Conservation (phyloP, 345 rosid genomes). For the Trapa incisa region DNA sequence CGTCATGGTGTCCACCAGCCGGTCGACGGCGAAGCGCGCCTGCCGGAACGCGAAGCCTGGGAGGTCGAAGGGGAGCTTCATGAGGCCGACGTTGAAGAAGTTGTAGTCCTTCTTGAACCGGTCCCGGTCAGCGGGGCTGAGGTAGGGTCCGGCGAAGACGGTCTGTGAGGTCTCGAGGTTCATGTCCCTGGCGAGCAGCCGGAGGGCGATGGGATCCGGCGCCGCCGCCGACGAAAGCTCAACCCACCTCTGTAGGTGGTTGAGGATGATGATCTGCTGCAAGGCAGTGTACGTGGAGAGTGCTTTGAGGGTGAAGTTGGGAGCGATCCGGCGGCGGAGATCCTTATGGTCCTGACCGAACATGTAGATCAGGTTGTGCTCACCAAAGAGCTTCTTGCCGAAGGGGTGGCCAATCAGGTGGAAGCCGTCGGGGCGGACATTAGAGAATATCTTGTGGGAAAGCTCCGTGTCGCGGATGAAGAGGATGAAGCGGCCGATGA, state of each 20-base stretch:
- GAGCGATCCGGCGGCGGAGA: slow-evolving; percentile 68
- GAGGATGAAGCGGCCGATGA: too few relatives aligned
- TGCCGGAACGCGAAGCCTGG: slow-evolving; percentile 53
- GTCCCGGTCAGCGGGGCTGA: slow-evolving; percentile 20
- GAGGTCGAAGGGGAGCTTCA: slow-evolving; percentile 61
- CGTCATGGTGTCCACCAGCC: slow-evolving; percentile 32
- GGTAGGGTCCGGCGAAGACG: slow-evolving; percentile 65
- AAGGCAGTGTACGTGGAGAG: slow-evolving; percentile 36
- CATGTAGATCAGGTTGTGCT: too few relatives aligned
- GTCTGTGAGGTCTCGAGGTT: slow-evolving; percentile 86
- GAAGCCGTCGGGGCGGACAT: too few relatives aligned
- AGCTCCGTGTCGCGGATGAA: too few relatives aligned
- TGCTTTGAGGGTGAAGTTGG: slow-evolving; percentile 65
- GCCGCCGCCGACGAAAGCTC: not conserved
- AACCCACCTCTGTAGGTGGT: too few relatives aligned
- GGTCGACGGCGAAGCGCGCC: slow-evolving; percentile 52
- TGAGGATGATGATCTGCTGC: too few relatives aligned
- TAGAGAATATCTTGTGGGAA: too few relatives aligned
- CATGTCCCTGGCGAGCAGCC: slow-evolving; percentile 51
- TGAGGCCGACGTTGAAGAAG: slow-evolving; percentile 51
- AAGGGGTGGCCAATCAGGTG: too few relatives aligned
- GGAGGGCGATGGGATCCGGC: slow-evolving; percentile 18
- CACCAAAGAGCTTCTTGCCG: too few relatives aligned
- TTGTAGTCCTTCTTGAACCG: slow-evolving; percentile 49
- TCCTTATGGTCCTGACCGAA: slow-evolving; percentile 40